These are phyloP conservation scores for Macrolepiota albuminosa DNA, from an alignment of 768 basidiomycete species.

Conservation along the genomic window DNA sequence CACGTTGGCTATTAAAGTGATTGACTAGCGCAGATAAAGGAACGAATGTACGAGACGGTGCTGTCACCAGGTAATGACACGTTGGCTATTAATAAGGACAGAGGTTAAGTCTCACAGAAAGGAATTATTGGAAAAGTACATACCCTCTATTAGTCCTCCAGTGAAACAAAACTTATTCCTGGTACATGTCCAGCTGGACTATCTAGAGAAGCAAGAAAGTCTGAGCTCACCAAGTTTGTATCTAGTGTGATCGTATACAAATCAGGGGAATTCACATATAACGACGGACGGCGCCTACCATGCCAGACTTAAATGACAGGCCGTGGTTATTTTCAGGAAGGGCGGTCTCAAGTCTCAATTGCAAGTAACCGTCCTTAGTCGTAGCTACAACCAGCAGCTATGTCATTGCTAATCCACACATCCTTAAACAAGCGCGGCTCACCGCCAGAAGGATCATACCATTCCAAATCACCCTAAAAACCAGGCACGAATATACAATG, in stretches of 20 bases:
- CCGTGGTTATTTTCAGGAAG: conserved; percentile 48
- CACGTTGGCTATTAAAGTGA: conserved; percentile 21
- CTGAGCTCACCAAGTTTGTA: not conserved
- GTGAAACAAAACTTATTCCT: conserved; percentile 74
- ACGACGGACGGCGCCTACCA: conserved; percentile 31
- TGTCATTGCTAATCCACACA: not conserved
- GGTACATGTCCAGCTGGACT: not conserved
- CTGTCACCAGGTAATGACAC: conserved; percentile 29
- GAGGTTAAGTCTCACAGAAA: not conserved
- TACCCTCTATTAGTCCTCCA: conserved; percentile 61
- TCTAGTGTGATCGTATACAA: conserved; percentile 21
- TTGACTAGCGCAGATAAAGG: not conserved
- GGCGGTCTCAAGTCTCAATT: conserved; percentile 60
- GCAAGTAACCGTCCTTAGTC: conserved; percentile 65
- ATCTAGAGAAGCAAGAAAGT: not conserved
- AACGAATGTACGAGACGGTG: conserved; percentile 24
- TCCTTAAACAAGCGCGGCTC: not conserved
- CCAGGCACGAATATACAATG: not conserved
- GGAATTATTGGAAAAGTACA: conserved; percentile 10
- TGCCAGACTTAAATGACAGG: conserved; percentile 57
- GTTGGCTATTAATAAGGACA: conserved; percentile 17
- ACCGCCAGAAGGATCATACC: conserved; percentile 66
- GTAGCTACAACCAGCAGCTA: conserved; percentile 31
- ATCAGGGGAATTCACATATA: not conserved
- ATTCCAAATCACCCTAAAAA: conserved; percentile 58